Base-by-base conservation (phyloP, 805 yeast species). In the Candida railenensis region DNA sequence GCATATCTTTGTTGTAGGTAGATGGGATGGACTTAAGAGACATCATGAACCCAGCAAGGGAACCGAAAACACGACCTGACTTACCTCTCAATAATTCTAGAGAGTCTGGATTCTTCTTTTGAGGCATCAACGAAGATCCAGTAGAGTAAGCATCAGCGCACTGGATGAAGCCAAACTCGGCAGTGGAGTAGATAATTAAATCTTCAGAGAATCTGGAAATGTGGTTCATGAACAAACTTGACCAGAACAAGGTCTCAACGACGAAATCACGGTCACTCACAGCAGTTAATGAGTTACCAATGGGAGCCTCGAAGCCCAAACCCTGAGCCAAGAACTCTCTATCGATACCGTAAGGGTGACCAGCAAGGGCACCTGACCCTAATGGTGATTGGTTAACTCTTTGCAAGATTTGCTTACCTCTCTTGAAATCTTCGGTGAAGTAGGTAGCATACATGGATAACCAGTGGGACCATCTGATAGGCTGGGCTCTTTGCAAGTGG, bases 391-490 rank as follows among this genome's bases (percentile, higher is more conserved):
- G 82, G 64, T 95, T 94, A 47, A 89, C 82, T 67, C 99, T 83
- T 47, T 73, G 84, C 53, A 85, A 78, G 45, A 94, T 77, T 69
- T 95, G 94, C 53, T 78, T 70, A 55, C 94, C 77, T 64, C 99
- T 81, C 64, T 87, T 82, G 70, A 86, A 83, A 65, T 94, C 99
- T 62, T 90, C 90, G 8, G 91, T 81, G 67, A 94, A 85, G 63
- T 91, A 94, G 2, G 99, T 92, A 34, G 97, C 97, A 61, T 94
- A 92, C 64, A 89, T 83, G 55, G 92, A 82, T 54, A 94, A 76
- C 97, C 97, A 92, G 66, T 94, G 99, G 1, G 97, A 77, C 99
- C 99, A 94, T 71, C 99, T 82, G 61, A 94, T 94, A n/a, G 99
- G 99, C 71, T 91, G 99, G 1, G 98, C 98, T 66, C 96, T 87